Evolutionary conservation across 2,329 filamentous ascomycete species (phyloP).

Genomic region (Cercospora brassicicola): DNA sequence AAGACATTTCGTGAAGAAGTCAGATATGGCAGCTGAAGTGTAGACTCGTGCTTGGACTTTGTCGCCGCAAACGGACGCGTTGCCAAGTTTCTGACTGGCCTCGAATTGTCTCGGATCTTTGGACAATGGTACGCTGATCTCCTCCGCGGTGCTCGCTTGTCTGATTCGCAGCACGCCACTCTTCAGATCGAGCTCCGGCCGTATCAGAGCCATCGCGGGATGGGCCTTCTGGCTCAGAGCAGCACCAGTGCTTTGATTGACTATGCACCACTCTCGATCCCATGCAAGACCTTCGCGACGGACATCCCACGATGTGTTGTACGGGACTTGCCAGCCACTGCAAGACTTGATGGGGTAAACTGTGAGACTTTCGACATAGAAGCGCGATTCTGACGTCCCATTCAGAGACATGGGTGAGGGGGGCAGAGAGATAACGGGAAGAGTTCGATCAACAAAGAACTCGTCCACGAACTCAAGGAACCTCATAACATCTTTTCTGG

Average conservation of each 20-base stretch:
- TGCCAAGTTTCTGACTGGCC: conserved; percentile 33
- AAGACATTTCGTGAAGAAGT: conserved; percentile 75
- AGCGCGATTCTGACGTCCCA: conserved; percentile 16
- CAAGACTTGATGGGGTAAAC: conserved; percentile 97
- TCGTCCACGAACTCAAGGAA: conserved; percentile 56
- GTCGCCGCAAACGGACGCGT: conserved; percentile 81
- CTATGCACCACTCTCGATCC: conserved; percentile 95
- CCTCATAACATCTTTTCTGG: conserved; percentile 66
- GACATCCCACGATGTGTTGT: conserved; percentile 69
- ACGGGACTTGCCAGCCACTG: conserved; percentile 71
- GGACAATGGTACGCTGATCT: conserved; percentile 60
- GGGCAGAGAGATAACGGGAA: background rate
- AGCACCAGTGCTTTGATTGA: conserved; percentile 81
- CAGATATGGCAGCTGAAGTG: conserved; percentile 61
- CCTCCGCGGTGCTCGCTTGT: conserved; percentile 39
- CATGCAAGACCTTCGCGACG: conserved; percentile 80
- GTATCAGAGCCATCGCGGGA: conserved; percentile 81
- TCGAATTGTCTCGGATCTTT: conserved; percentile 62
- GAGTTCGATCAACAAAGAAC: conserved; percentile 36
- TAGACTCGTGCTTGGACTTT: conserved; percentile 71
- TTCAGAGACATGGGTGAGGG: conserved; percentile 12
- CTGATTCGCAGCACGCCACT: conserved; percentile 63
- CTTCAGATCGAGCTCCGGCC: conserved; percentile 70
- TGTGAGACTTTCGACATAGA: conserved; percentile 51
- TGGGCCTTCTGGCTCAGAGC: conserved; percentile 87